Conservation (phyloP, 2,329 filamentous ascomycete species). For the Fusarium sp. region DNA sequence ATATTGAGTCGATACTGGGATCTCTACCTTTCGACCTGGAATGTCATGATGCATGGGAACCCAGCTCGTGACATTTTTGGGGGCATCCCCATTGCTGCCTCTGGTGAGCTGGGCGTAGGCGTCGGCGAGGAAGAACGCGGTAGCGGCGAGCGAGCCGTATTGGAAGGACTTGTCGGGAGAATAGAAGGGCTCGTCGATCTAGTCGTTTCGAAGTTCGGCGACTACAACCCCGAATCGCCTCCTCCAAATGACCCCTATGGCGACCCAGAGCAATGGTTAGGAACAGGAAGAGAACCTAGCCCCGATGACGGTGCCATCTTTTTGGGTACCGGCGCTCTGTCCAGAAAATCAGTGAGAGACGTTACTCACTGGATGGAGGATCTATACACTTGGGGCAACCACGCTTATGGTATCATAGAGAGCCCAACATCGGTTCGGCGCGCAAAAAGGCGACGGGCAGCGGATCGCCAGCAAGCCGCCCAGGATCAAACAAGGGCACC, state of each 20-base stretch:
- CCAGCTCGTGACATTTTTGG: constrained; percentile 82
- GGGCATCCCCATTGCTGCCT: constrained; percentile 87
- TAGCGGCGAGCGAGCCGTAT: constrained; percentile 90
- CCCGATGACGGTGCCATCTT: constrained; percentile 88
- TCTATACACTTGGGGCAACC: constrained; percentile 83
- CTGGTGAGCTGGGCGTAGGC: constrained; percentile 90
- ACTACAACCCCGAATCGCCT: constrained; percentile 45
- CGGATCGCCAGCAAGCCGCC: constrained; percentile 16
- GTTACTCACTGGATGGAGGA: constrained; percentile 89
- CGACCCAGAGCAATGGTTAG: constrained; percentile 69
- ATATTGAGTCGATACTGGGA: constrained; percentile 86
- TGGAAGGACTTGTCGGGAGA: constrained; percentile 84
- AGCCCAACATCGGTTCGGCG: constrained; percentile 75
- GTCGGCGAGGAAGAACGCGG: constrained; percentile 96
- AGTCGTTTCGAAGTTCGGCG: constrained; percentile 85
- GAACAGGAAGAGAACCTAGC: constrained; percentile 71
- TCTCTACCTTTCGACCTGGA: constrained; percentile 76
- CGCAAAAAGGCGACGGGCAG: constrained; percentile 51
- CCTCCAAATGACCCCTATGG: constrained; percentile 36
- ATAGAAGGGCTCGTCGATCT: constrained; percentile 89
- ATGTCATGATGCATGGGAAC: constrained; percentile 89
- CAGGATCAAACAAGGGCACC: neutral
- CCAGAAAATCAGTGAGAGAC: constrained; percentile 74
- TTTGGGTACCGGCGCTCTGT: constrained; percentile 78
- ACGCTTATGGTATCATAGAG: constrained; percentile 85